Evolutionary conservation across 78 protist species (phyloP).

Genomic region (Corallochytrium limacisporum): DNA sequence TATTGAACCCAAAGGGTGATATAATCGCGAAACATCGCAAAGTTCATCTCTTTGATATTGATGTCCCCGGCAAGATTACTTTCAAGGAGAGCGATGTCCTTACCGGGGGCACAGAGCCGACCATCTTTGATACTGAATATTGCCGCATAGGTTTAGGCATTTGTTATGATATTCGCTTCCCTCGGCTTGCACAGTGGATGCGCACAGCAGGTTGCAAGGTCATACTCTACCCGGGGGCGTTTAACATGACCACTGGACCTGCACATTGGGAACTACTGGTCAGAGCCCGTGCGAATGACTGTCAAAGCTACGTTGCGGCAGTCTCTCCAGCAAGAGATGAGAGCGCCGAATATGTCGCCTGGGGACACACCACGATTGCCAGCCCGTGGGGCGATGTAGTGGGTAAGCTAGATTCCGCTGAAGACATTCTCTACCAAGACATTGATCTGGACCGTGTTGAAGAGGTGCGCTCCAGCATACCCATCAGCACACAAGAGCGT

Average conservation of each 20-base stretch:
- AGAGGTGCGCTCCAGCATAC: neutral
- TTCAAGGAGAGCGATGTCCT: constrained; percentile 54
- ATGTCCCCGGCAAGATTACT: constrained; percentile 70
- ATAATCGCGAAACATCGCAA: constrained; percentile 66
- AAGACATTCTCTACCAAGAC: constrained; percentile 46
- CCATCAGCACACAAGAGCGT: neutral
- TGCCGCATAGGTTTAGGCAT: constrained; percentile 79
- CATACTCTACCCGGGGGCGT: constrained; percentile 88
- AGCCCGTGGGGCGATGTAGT: constrained; percentile 50
- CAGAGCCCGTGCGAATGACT: constrained; percentile 48
- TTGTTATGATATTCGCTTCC: constrained; percentile 92
- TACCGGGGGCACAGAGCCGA: constrained; percentile 45
- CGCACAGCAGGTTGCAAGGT: constrained; percentile 37
- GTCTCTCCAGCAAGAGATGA: constrained; percentile 75
- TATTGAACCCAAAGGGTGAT: constrained; percentile 54
- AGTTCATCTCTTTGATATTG: constrained; percentile 86
- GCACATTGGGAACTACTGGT: constrained; percentile 89
- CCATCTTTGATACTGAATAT: constrained; percentile 43
- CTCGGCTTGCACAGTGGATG: constrained; percentile 51
- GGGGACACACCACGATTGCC: constrained; percentile 77
- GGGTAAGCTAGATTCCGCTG: neutral
- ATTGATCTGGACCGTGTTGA: constrained; percentile 23
- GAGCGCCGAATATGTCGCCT: constrained; percentile 59
- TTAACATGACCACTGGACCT: constrained; percentile 96
- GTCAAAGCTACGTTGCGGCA: constrained; percentile 56